A percentile compares a stretch with the other conserved stretches of the same genome.
phyloP scores from a whole-genome alignment of 2,329 filamentous ascomycete species.

The Cercospora canescens region DNA sequence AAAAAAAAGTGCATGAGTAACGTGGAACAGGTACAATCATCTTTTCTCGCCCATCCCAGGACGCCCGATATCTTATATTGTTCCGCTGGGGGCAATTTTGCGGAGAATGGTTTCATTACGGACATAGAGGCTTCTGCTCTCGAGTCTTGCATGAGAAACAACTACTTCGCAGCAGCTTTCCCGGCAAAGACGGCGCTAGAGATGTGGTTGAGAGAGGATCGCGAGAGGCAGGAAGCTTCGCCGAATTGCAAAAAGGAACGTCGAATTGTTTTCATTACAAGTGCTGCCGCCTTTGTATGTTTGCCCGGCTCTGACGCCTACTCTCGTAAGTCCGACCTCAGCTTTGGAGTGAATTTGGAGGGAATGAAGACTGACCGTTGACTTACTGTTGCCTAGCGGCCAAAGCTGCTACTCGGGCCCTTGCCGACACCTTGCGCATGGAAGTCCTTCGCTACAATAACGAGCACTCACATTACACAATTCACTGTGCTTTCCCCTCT shows the following conservation, averaged over 20 bases:
- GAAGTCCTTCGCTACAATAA: not conserved
- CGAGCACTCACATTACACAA: not conserved
- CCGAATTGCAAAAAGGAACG: not conserved
- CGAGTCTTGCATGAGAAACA: not conserved
- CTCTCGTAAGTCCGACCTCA: not conserved
- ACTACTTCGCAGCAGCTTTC: not conserved
- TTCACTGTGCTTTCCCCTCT: not conserved
- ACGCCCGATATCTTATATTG: not conserved
- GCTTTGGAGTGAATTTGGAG: too few species aligned
- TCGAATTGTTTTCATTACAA: not conserved
- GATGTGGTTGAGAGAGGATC: not conserved
- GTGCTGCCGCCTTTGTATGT: not conserved
- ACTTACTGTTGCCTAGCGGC: not conserved
- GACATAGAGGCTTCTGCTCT: not conserved
- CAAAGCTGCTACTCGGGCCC: not conserved
- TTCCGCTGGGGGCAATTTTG: not conserved
- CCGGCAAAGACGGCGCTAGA: not conserved
- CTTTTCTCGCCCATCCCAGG: too few species aligned
- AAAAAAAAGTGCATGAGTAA: too few species aligned
- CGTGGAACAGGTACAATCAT: too few species aligned
- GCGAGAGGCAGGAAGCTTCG: not conserved
- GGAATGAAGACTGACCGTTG: not conserved
- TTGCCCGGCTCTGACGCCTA: not conserved
- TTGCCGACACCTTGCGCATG: not conserved
- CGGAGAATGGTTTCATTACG: not conserved